These are phyloP conservation scores for Elongisporangium prolatum DNA, from an alignment of 352 stramenopile species.

Conservation along the genomic window DNA sequence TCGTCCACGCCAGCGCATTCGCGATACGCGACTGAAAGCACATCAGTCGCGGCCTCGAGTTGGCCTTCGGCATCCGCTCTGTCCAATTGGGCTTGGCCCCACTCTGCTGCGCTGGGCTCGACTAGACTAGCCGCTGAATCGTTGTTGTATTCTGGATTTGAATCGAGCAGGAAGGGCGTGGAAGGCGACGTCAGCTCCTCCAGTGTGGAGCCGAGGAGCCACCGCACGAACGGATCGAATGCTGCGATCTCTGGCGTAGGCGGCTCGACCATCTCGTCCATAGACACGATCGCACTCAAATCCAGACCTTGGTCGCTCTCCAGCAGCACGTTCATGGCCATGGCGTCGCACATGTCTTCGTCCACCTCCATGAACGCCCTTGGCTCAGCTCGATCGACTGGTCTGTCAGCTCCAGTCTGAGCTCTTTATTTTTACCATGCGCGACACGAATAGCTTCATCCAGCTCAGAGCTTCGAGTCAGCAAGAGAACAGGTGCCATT, in stretches of 20 bases:
- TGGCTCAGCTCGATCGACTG: not conserved
- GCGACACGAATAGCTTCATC: not conserved
- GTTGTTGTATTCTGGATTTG: not conserved
- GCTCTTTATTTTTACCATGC: not conserved
- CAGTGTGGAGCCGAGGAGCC: slow-evolving; percentile 38
- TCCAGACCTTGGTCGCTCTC: slow-evolving; percentile 9
- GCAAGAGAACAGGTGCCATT: not conserved
- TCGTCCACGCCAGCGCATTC: slow-evolving; percentile 41
- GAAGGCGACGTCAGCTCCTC: slow-evolving; percentile 29
- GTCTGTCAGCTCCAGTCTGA: not conserved
- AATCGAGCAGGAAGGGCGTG: slow-evolving; percentile 12
- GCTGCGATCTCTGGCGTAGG: slow-evolving; percentile 29
- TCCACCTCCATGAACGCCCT: not conserved
- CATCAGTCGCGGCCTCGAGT: slow-evolving; percentile 37
- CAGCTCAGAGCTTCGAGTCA: slow-evolving; percentile 1
- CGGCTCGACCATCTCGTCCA: slow-evolving; percentile 16
- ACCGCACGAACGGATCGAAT: slow-evolving; percentile 57
- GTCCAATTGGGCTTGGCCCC: slow-evolving; percentile 17
- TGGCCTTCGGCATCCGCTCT: slow-evolving; percentile 44
- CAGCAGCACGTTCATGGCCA: slow-evolving; percentile 11
- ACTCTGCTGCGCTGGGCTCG: slow-evolving; percentile 2
- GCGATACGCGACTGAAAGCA: slow-evolving; percentile 38
- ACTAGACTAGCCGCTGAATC: slow-evolving; percentile 3
- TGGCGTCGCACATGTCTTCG: slow-evolving; percentile 2
- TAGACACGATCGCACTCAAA: slow-evolving; percentile 11